These are phyloP conservation scores for Lycium ferocissimum DNA, from an alignment of 257 asterid genomes.

Conservation along the genomic window DNA sequence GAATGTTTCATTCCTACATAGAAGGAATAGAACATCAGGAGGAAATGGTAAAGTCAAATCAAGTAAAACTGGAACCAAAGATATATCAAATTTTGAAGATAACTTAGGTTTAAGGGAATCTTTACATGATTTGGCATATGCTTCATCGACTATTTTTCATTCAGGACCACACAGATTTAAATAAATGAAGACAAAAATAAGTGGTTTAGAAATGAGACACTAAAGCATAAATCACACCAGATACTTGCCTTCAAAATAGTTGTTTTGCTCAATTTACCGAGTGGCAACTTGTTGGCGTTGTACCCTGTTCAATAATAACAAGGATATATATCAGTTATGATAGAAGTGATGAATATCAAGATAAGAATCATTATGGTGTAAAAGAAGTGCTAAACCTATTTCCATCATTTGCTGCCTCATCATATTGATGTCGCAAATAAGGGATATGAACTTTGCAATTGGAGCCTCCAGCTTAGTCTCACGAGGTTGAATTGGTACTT, in stretches of 20 bases:
- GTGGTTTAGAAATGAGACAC: not conserved
- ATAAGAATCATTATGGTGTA: not conserved
- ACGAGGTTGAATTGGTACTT: slow-evolving; percentile 50
- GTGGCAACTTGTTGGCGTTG: slow-evolving; percentile 92
- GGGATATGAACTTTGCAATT: slow-evolving; percentile 85
- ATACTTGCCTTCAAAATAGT: slow-evolving; percentile 78
- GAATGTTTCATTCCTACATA: not conserved
- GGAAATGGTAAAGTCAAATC: slow-evolving; percentile 21
- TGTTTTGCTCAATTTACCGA: slow-evolving; percentile 93
- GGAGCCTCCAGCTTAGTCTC: slow-evolving; percentile 82
- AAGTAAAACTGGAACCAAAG: slow-evolving; percentile 11
- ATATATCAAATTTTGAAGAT: not conserved
- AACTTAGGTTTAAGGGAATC: not conserved
- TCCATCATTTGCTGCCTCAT: slow-evolving; percentile 98
- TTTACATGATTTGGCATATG: slow-evolving; percentile 2
- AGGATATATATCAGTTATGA: slow-evolving; percentile 22
- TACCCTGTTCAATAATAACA: slow-evolving; percentile 61
- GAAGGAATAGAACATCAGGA: not conserved
- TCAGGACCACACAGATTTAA: slow-evolving; percentile 5
- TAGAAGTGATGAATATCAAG: slow-evolving; percentile 6
- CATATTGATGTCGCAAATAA: slow-evolving; percentile 87
- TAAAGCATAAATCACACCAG: slow-evolving; percentile 26
- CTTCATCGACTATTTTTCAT: not conserved
- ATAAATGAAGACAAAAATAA: slow-evolving; percentile 27
- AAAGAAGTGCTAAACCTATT: slow-evolving; percentile 56